Base-by-base conservation (phyloP, 495 filamentous ascomycete species). In the Hypoxylon subgilvum region DNA sequence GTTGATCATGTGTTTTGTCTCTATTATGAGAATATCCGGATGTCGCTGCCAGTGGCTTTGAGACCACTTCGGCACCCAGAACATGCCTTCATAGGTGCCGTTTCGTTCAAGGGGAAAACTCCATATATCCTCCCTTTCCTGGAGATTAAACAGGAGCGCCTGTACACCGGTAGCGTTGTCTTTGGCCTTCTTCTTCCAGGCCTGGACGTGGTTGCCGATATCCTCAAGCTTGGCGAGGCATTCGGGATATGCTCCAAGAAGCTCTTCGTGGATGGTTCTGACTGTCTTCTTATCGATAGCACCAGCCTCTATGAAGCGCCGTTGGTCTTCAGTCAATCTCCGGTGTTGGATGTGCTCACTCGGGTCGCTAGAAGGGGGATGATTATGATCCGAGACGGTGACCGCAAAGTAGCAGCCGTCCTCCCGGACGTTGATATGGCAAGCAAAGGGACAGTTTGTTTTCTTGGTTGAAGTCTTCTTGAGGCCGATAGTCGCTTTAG, bases 51-150 rank as follows among this genome's bases (percentile, higher is more conserved):
- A 69, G 35, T 61, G 63, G 12, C 41, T 57, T 13, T 65, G 57
- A 1, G 60, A 64, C 67, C 67, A 69, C 27, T 57, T 65, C n/a
- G 67, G 67, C 6, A 59, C 67, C 67, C 67, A 69, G 41, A 69
- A 69, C 44, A 66, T 63, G n/a, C 67, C 67, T 16, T 64, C 59
- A 8, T 63, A 34, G 17, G 18, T 51, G 8, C 63, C 67, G 13
- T 59, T 47, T 25, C 57, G 50, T 45, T 69, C 67, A 0, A 69
- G 22, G 3, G 67, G 65, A 22, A 67, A 69, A 42, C 67, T 67
- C 49, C 51, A 69, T 19, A 67, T 38, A 31, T 69, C 67, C 17
- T 69, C 63, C 23, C 67, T 44, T 21, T 69, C 67, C n/a, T 61
- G 63, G 5, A 69, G 63, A 19, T 51, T 65, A n/a, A 67, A 61